Percentiles rank a stretch among this genome's conserved stretches.
Conservation (phyloP, 2,329 filamentous ascomycete species). For the Verticillium albo-atrum region DNA sequence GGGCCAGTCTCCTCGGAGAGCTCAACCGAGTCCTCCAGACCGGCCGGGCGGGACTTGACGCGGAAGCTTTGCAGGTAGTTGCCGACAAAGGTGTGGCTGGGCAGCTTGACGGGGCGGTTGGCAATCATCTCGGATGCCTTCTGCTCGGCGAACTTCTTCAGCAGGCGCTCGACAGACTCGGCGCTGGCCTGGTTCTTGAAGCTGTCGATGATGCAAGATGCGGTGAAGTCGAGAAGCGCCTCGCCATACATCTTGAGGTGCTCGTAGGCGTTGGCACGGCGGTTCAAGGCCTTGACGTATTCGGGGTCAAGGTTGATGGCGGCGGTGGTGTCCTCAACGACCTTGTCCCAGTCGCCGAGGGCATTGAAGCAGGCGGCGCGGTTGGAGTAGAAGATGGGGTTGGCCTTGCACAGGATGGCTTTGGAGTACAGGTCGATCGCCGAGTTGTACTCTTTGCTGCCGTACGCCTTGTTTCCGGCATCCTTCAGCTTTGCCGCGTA, state of each 20-base stretch:
- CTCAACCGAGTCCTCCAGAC: slow-evolving; percentile 78
- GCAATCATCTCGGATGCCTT: slow-evolving; percentile 88
- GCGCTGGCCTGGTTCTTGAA: slow-evolving; percentile 91
- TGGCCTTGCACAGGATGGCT: slow-evolving; percentile 93
- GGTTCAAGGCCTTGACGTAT: slow-evolving; percentile 97
- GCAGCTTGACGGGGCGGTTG: slow-evolving; percentile 82
- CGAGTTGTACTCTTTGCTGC: slow-evolving; percentile 85
- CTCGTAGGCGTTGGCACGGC: slow-evolving; percentile 94
- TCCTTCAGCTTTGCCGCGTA: slow-evolving; percentile 91
- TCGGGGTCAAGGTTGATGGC: slow-evolving; percentile 90
- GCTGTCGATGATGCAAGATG: slow-evolving; percentile 97
- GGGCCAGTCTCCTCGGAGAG: slow-evolving; percentile 73
- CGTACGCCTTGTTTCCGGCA: slow-evolving; percentile 93
- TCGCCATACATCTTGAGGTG: slow-evolving; percentile 88
- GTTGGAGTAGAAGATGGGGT: slow-evolving; percentile 98
- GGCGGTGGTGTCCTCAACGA: slow-evolving; percentile 93
- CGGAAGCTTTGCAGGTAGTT: slow-evolving; percentile 99
- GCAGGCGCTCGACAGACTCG: slow-evolving; percentile 81
- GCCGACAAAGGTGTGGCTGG: slow-evolving; percentile 92
- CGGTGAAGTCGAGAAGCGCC: slow-evolving; percentile 94
- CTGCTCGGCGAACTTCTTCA: slow-evolving; percentile 95
- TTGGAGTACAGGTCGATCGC: slow-evolving; percentile 95
- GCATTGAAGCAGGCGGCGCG: slow-evolving; percentile 96
- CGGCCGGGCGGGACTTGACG: slow-evolving; percentile 70
- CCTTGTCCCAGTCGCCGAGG: slow-evolving; percentile 87